Evolutionary conservation across 2,329 filamentous ascomycete species (phyloP), one percentile per base, ranked within the genome.

Genomic region (Grosmannia huntii): DNA sequence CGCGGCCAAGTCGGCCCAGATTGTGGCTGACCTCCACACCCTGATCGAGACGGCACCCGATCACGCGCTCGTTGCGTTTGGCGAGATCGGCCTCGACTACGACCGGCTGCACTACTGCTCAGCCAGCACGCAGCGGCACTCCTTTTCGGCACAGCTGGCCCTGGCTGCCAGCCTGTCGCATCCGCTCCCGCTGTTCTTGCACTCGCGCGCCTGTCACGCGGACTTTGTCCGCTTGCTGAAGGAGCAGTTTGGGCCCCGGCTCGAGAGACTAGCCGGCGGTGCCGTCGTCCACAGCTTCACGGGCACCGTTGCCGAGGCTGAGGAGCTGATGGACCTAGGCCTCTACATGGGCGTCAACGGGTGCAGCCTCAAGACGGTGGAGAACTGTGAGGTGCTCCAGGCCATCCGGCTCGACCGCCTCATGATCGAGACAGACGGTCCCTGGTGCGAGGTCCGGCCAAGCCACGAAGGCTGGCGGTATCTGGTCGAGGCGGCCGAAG

Each of bases 271-370:
- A 16, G 84, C 86, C 25, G 86, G 61, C 25, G 61, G 85, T 21
- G 94, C 89, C 16, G 83, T 97, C 19, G 94, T 99, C 57, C 94
- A 99, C 73, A 92, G 87, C 68, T 99, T 99, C 67, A 99, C 94
- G 0, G 94, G 94, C 3, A 90, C 89, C 0, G 71, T 83, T 16
- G 88, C 87, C 58, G 94, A 96, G 72, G 92, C 96, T 86, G 74
- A 79, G 58, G 82, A 89, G 63, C 74, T 97, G 58, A 84, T 95
- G 65, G 83, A 83, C 2, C 70, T 95, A 52, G 92, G 91, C 0
- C 81, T 96, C 57, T 86, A 96, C 71, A 85, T 99, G 61, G 92
- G 94, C n/a, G 83, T 96, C 61, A 99, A 99, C 68, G 94, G 94
- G 5, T 99, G 94, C 71, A 95, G 89, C 66, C 82, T 99, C 76